Evolutionary conservation across 2,329 filamentous ascomycete genomes (phyloP), one percentile per base, ranked within the genome.

Genomic region (Chaetomiaceae sp.): DNA sequence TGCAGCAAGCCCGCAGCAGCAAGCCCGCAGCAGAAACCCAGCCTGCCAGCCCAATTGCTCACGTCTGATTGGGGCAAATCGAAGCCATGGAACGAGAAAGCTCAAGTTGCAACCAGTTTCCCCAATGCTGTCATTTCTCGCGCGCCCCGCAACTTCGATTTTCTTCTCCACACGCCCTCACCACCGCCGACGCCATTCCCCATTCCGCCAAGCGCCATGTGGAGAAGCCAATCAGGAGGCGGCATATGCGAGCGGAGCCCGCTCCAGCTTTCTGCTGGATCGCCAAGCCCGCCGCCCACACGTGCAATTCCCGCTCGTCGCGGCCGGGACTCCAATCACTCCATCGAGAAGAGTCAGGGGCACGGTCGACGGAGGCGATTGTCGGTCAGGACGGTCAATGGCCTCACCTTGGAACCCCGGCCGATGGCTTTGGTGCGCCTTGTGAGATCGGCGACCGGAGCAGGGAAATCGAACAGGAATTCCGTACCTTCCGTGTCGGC

Each of bases 191-290:
- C n/a, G n/a, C n/a, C n/a, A n/a, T n/a, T 38, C 27, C 39, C 22
- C 45, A 42, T 56, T 44, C 29, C 25, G 44, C 39, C 51, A 39
- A 50, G 48, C 33, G 54, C 29, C 44, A 27, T 56, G 58, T 56
- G 58, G 56, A 56, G 53, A 42, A 53, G 34, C 58, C 55, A 58
- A 60, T 58, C 39, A 54, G n/a, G 34, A 33, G 27, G 11, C 4
- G 22, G 23, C n/a, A n/a, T n/a, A n/a, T n/a, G 37, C 6, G 19
- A 17, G 34, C 36, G 27, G 19, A 6, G 9, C n/a, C n/a, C n/a
- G n/a, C n/a, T n/a, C n/a, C n/a, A n/a, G n/a, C n/a, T n/a, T 11
- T 15, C 17, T n/a, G 37, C 36, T 42, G 31, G 44, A 52, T 49
- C 51, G 54, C 45, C 47, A 47, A 54, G 47, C 39, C 44, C 48